These are phyloP conservation scores for Anisogramma anomala DNA, from an alignment of 2,329 filamentous ascomycete species.

Conservation along the genomic window DNA sequence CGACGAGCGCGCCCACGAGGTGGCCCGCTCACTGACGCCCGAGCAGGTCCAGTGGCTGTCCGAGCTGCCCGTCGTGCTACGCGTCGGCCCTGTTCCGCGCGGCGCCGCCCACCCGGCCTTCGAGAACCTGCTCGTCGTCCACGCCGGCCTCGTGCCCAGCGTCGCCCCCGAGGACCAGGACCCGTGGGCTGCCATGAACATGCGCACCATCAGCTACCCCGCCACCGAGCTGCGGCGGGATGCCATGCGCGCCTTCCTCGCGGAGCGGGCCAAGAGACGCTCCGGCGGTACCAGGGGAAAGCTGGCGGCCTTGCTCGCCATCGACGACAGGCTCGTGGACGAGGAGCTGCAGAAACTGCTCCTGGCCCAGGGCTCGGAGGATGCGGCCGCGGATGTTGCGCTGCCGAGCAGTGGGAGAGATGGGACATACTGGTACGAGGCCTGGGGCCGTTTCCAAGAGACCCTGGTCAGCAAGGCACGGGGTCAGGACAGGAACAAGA, in stretches of 20 bases:
- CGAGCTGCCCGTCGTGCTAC: constrained; percentile 65
- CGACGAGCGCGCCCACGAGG: constrained; percentile 37
- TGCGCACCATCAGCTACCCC: constrained; percentile 63
- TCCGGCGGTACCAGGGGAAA: constrained; percentile 14
- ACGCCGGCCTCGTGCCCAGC: constrained; percentile 74
- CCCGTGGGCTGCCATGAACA: constrained; percentile 78
- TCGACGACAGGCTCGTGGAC: constrained; percentile 15
- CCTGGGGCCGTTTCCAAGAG: constrained; percentile 44
- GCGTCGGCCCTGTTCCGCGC: constrained; percentile 49
- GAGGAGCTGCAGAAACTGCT: constrained; percentile 14
- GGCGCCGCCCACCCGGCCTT: constrained; percentile 13
- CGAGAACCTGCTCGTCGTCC: constrained; percentile 63
- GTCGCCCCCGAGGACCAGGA: constrained; percentile 59
- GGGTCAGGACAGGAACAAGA: constrained; percentile 25
- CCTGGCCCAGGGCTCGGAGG: constrained; percentile 11
- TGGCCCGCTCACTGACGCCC: constrained; percentile 38
- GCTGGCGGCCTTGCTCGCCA: constrained; percentile 7
- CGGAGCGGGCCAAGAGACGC: constrained; percentile 22
- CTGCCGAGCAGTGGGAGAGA: constrained; percentile 31
- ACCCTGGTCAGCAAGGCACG: constrained; percentile 17
- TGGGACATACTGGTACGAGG: constrained; percentile 57
- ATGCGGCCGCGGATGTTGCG: constrained; percentile 15
- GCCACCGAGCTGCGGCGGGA: constrained; percentile 39
- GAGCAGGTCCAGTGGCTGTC: constrained; percentile 60
- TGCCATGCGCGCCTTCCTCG: constrained; percentile 23